phyloP scores from a whole-genome alignment of 179 eudicot species.

The Beta macrorhiza region DNA sequence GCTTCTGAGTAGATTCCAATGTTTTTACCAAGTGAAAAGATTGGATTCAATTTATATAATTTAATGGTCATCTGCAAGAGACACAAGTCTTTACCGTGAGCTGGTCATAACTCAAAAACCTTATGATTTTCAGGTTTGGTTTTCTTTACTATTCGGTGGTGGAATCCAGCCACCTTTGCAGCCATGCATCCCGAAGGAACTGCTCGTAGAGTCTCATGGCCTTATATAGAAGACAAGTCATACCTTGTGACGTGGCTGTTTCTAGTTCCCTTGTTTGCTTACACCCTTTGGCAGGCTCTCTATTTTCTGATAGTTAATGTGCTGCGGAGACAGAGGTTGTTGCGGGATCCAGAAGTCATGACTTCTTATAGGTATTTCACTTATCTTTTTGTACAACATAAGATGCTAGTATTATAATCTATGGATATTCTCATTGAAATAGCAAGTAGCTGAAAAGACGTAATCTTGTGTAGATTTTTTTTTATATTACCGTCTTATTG shows the following conservation, averaged over 20 bases:
- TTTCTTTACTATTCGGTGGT: conserved; percentile 94
- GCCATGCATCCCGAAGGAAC: conserved; percentile 93
- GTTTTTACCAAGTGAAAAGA: no score
- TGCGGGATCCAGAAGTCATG: conserved; percentile 96
- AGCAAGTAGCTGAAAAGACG: not conserved
- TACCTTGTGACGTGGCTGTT: conserved; percentile 86
- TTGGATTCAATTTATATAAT: not conserved
- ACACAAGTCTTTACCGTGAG: not conserved
- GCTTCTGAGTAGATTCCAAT: not conserved
- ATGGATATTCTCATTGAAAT: not conserved
- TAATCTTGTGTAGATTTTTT: not conserved
- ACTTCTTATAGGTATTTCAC: conserved; percentile 83
- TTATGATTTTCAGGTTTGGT: conserved; percentile 66
- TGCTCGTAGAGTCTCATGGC: conserved; percentile 72
- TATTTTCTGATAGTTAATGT: conserved; percentile 88
- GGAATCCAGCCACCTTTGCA: conserved; percentile 79
- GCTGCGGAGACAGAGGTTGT: conserved; percentile 78
- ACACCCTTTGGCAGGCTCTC: conserved; percentile 79
- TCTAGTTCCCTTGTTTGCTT: conserved; percentile 81
- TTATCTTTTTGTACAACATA: not conserved
- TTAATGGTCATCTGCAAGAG: not conserved
- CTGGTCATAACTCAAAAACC: conserved; percentile 2
- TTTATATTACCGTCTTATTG: no score
- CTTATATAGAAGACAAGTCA: conserved; percentile 67
- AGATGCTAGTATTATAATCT: not conserved